These are phyloP conservation scores for Escovopsis sp. DNA, from an alignment of 2,329 filamentous ascomycete species.

Conservation along the genomic window DNA sequence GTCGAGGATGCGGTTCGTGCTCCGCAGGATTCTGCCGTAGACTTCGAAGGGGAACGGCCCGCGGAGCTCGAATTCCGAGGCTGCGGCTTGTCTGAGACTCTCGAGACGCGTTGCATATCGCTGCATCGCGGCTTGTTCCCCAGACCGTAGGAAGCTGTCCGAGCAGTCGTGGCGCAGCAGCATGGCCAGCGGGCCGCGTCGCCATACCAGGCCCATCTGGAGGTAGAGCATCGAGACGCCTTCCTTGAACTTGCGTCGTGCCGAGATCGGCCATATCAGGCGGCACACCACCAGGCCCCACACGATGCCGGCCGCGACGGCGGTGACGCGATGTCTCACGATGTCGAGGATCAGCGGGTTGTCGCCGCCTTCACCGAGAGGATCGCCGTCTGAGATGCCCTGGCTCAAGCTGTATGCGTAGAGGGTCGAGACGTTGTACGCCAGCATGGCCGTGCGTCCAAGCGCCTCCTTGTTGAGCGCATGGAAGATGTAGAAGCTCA, in stretches of 20 bases:
- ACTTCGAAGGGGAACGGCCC: constrained; percentile 63
- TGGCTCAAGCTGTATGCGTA: constrained; percentile 78
- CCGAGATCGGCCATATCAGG: constrained; percentile 78
- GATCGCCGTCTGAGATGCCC: constrained; percentile 55
- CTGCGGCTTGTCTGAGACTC: constrained; percentile 50
- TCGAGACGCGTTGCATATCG: constrained; percentile 57
- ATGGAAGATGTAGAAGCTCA: constrained; percentile 74
- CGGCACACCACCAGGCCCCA: constrained; percentile 82
- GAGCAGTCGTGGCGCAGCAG: constrained; percentile 43
- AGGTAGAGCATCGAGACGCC: constrained; percentile 73
- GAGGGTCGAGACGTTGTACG: constrained; percentile 80
- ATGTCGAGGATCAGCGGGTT: constrained; percentile 73
- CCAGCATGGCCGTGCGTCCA: constrained; percentile 78
- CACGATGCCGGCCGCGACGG: constrained; percentile 65
- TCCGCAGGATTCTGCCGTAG: constrained; percentile 54
- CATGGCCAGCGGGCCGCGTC: constrained; percentile 68
- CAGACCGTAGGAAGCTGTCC: constrained; percentile 59
- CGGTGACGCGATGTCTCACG: constrained; percentile 64
- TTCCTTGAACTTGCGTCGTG: constrained; percentile 68
- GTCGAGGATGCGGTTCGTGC: constrained; percentile 67
- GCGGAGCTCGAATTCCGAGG: constrained; percentile 66
- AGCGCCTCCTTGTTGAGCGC: constrained; percentile 67
- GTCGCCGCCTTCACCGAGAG: constrained; percentile 69
- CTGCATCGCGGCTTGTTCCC: constrained; percentile 73
- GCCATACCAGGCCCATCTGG: constrained; percentile 87